Percentiles rank a stretch among this genome's conserved stretches.
Evolutionary conservation across 2,329 filamentous ascomycete genomes (phyloP).

Genomic region (Aspergillus hiratsukae): DNA sequence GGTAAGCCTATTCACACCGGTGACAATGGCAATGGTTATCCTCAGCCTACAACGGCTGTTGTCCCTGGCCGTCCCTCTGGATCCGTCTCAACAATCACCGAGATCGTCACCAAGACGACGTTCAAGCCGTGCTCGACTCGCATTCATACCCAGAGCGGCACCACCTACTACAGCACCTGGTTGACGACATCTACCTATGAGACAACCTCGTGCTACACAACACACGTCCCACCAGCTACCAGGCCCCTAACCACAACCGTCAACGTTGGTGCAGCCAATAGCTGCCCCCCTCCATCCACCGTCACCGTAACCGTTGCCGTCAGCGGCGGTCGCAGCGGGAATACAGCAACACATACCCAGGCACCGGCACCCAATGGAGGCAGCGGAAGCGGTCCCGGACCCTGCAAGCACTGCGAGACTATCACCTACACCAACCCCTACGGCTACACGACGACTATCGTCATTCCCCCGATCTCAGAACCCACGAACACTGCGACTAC

Average conservation of each 20-base stretch:
- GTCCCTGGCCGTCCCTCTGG: neutral
- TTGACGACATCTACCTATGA: slow-evolving; percentile 25
- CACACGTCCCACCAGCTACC: slow-evolving; percentile 9
- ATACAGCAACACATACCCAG: neutral
- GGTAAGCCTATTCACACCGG: neutral
- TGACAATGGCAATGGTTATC: neutral
- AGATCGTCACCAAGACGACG: slow-evolving; percentile 26
- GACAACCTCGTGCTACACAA: slow-evolving; percentile 28
- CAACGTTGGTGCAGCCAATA: neutral
- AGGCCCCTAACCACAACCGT: slow-evolving; percentile 5
- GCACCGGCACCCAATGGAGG: neutral
- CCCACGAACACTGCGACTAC: slow-evolving; percentile 1
- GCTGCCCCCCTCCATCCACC: slow-evolving; percentile 8
- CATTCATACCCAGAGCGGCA: slow-evolving; percentile 20
- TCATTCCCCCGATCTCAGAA: slow-evolving; percentile 17
- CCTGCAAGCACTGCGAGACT: slow-evolving; percentile 22
- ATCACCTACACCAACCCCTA: slow-evolving; percentile 25
- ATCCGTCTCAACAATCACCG: slow-evolving; percentile 18
- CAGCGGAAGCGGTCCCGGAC: neutral
- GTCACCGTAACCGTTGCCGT: slow-evolving; percentile 15
- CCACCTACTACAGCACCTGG: slow-evolving; percentile 33
- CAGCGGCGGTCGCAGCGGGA: neutral
- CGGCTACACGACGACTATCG: slow-evolving; percentile 22
- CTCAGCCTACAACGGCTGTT: too few relatives aligned
- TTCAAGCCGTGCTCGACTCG: slow-evolving; percentile 34